Base-by-base conservation (phyloP, 225 moss, liverwort and hornwort genomes). In the Asterella californica region DNA sequence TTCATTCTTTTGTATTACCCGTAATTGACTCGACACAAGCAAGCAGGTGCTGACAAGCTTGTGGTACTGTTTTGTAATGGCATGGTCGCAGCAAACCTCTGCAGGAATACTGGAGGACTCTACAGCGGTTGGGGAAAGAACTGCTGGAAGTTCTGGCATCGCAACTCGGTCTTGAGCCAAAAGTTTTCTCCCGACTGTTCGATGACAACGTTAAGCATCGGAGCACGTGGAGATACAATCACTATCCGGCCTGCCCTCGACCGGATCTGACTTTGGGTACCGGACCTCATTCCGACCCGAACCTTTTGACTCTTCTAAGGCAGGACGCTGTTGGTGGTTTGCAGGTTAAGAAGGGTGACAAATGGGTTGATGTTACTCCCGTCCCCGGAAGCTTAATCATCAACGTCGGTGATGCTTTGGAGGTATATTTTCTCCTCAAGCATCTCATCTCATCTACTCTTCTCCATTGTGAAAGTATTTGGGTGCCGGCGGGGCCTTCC, bases 271-370 rank as follows among this genome's bases (percentile, higher is more conserved):
- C 79, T 59, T 12, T 87, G 46, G 84, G 81, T 55, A 38, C 29
- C 22, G 21, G 32, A 14, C 37, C 79, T 9, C 87, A 84, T 53
- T 79, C 84, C 1, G 87, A 87, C 66, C 18, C 64, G 15, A 72
- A 78, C 36, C 6, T 80, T 30, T 18, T 87, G 11, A 87, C 86
- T 47, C 70, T 87, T 62, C 34, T 87, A 68, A 78, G 37, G 61
- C 86, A 83, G 78, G 86, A 83, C 49, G 76, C 33, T 7, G 83
- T 87, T 7, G 83, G 86, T 17, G 86, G 86, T 3, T 81, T 87
- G 71, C 86, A 87, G 64, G 55, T 87, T 37, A 75, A 75, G n/a
- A 79, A 79, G 24, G 71, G 67, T 14, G 83, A 67, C 18, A 33
- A 25, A 36, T 84, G 71, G 83, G 19, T 81, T 12, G 61, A 81